Percentiles rank a stretch among this genome's conserved stretches.
phyloP scores from a whole-genome alignment of 2,329 filamentous ascomycete species.

The Trichoderma koningii region DNA sequence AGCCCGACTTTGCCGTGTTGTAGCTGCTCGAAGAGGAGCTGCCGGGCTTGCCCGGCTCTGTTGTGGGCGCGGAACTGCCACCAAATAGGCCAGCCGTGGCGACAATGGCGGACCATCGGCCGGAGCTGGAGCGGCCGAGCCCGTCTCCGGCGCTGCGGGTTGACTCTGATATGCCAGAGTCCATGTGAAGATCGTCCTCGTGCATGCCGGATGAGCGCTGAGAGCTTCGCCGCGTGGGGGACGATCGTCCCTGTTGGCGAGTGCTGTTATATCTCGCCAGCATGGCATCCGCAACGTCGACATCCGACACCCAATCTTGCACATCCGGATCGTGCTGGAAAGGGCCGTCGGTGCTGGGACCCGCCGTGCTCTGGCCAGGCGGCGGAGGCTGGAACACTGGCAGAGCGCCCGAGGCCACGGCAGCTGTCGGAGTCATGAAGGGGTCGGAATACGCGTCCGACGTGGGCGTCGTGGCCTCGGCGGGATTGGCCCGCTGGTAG shows the following conservation, averaged over 20 bases:
- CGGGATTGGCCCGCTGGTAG: conserved; percentile 32
- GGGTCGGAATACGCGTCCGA: conserved; percentile 50
- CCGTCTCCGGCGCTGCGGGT: conserved; percentile 50
- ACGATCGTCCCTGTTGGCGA: conserved; percentile 39
- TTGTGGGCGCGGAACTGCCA: conserved; percentile 34
- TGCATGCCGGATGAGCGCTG: conserved; percentile 40
- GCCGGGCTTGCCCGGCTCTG: conserved; percentile 40
- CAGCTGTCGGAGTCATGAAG: conserved; percentile 50
- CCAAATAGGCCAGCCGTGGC: conserved; percentile 35
- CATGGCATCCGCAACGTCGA: conserved; percentile 57
- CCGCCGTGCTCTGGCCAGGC: conserved; percentile 40
- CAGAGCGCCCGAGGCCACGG: conserved; percentile 29
- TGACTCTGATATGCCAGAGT: conserved; percentile 59
- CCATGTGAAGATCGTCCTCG: conserved; percentile 56
- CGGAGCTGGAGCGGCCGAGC: conserved; percentile 41
- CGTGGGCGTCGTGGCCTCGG: conserved; percentile 39
- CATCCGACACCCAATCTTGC: conserved; percentile 59
- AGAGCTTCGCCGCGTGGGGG: conserved; percentile 45
- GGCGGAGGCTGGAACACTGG: conserved; percentile 35
- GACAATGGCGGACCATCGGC: conserved; percentile 40
- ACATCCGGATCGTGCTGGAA: conserved; percentile 53
- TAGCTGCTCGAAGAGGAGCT: conserved; percentile 51
- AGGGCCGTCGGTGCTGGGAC: conserved; percentile 46
- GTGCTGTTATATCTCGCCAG: conserved; percentile 48
- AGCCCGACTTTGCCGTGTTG: conserved; percentile 57